These are phyloP conservation scores for Chaetomiaceae sp. DNA, from an alignment of 2,329 filamentous ascomycete species.

Conservation along the genomic window DNA sequence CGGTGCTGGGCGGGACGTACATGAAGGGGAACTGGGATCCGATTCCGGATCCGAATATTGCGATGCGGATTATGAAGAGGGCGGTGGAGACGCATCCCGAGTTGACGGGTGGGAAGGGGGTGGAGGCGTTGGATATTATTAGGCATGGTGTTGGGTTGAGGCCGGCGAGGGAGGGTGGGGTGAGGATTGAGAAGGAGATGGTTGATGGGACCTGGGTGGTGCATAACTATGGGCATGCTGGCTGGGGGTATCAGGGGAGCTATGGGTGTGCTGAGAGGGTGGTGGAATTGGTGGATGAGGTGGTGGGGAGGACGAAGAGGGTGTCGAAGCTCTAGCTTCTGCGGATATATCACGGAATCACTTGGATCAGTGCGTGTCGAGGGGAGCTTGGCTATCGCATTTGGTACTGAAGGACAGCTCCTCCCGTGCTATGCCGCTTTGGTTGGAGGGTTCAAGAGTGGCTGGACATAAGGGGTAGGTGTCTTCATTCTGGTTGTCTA, in stretches of 20 bases:
- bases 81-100: conserved; percentile 60
- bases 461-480: too few relatives aligned
- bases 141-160: conserved; percentile 79
- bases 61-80: conserved; percentile 79
- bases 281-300: conserved; percentile 62
- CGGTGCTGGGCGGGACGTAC: conserved; percentile 81
- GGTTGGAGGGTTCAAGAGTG: too few relatives aligned
- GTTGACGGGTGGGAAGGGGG: conserved; percentile 60
- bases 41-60: conserved; percentile 73
- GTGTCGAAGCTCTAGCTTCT: conserved; percentile 22
- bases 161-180: conserved; percentile 68
- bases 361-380: too few relatives aligned
- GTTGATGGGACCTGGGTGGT: conserved; percentile 64
- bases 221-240: conserved; percentile 76
- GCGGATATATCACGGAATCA: too few relatives aligned
- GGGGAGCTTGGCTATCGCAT: too few relatives aligned
- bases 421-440: too few relatives aligned
- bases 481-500: too few relatives aligned
- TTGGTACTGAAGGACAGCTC: too few relatives aligned
- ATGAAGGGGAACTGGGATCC: conserved; percentile 76
- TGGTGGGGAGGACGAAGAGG: conserved; percentile 36
- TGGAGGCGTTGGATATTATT: conserved; percentile 69
- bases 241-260: conserved; percentile 68
- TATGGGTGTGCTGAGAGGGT: conserved; percentile 69
- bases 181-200: conserved; percentile 69